phyloP scores from a whole-genome alignment of 1,284 basidiomycete species.

The Naganishia sp. region DNA sequence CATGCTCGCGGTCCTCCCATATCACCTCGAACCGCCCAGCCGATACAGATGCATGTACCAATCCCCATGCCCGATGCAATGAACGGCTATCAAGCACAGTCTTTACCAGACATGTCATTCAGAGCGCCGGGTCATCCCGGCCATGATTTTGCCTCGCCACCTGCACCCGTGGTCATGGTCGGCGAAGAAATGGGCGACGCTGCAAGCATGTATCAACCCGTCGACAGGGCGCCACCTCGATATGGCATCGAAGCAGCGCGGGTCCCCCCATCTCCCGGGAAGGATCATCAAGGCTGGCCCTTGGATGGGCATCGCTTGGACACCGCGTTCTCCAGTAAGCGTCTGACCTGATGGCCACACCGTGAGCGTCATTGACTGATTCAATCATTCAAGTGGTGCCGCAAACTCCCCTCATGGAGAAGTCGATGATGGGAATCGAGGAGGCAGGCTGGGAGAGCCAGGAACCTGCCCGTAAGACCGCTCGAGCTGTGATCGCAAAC shows the following conservation, averaged over 20 bases:
- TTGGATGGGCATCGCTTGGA: neutral
- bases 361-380: neutral
- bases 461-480: neutral
- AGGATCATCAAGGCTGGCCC: neutral
- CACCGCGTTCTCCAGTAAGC: neutral
- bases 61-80: neutral
- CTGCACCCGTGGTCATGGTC: neutral
- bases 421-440: neutral
- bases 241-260: neutral
- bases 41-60: neutral
- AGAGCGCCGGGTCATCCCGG: neutral
- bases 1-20: conserved; percentile 1
- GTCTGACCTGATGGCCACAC: neutral
- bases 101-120: neutral
- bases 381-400: neutral
- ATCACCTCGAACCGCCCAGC: neutral
- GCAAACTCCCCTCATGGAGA: conserved; percentile 1
- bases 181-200: neutral
- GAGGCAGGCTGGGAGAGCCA: conserved; percentile 1
- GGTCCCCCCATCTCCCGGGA: neutral
- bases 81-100: neutral
- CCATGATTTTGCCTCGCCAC: neutral
- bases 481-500: conserved; percentile 6
- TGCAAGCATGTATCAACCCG: neutral
- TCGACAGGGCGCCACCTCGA: neutral